Conservation (phyloP, 2,329 filamentous ascomycete genomes). For the Venturiaceae sp. region DNA sequence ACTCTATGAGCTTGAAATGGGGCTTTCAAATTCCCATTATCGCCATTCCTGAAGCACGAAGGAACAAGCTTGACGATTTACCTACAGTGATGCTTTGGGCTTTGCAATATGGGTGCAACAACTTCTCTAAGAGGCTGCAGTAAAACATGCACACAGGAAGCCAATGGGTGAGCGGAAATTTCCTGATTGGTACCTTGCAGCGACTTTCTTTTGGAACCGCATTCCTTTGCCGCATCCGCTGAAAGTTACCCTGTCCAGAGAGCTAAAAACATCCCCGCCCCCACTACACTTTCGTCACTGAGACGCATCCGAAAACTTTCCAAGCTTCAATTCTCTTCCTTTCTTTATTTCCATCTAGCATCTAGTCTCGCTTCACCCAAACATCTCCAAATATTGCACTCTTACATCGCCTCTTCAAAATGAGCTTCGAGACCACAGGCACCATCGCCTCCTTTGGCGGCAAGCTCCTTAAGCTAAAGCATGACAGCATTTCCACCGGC, state of each 20-base stretch:
- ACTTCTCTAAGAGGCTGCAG: too few relatives aligned
- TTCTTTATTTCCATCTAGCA: background rate
- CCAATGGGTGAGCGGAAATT: background rate
- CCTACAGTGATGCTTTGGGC: background rate
- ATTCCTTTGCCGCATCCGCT: background rate
- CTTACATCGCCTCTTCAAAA: conserved; percentile 9
- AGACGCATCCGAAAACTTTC: background rate
- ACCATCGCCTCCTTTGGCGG: conserved; percentile 89
- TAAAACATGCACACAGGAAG: background rate
- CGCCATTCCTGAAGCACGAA: too few relatives aligned
- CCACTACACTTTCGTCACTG: background rate
- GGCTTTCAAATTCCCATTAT: too few relatives aligned
- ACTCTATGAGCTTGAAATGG: too few relatives aligned
- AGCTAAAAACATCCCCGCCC: background rate
- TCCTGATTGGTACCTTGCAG: background rate
- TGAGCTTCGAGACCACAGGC: conserved; percentile 79
- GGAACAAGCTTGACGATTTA: too few relatives aligned
- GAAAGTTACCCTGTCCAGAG: background rate
- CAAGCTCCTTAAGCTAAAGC: conserved; percentile 87
- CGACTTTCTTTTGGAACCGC: background rate
- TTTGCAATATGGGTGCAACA: background rate
- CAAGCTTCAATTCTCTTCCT: background rate
- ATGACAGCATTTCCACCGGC: conserved; percentile 66
- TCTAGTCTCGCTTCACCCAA: background rate
- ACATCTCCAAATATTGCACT: background rate